Base-by-base conservation (phyloP, 2,329 filamentous ascomycete genomes). In the Penicillium sp. region DNA sequence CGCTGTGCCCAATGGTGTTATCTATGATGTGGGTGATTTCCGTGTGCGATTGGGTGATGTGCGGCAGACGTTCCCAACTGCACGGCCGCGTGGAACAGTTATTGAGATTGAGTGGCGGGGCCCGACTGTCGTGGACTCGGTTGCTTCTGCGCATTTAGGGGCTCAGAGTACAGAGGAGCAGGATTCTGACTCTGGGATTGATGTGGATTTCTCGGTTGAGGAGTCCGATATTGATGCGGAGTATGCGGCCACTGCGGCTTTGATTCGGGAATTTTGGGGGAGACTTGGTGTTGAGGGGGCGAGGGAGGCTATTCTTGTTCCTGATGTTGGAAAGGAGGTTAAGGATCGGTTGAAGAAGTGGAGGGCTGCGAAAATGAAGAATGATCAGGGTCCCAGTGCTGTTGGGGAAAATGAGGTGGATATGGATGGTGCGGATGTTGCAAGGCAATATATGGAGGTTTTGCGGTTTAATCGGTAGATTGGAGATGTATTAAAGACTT, bases 391-490 rank as follows among this genome's bases (percentile, higher is more conserved):
- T 46, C 44, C 35, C 29, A 43, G 47, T 19, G 53, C 27, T 37
- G 39, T 14, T 26, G 62, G 62, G 23, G 71, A 72, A 13, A 67
- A 69, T 48, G 72, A 73, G 47, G 63, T 67, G 16, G 69, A 75
- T 66, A 64, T 69, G n/a, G 62, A 72, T 55, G 75, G 74, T 1
- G 68, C 69, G 31, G 76, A 78, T 70, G 61, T 77, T 57, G 75
- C 75, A 23, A 75, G 75, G 59, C 76, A 78, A 62, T 78, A 76
- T 60, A 78, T 78, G 74, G 76, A 78, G 65, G 73, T 78, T 49
- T 70, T 78, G 57, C 69, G 75, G 35, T 77, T 78, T 49, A 77
- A 75, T 63, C 70, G 75, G 55, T 78, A 60, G 53, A 55, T 43
- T 35, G 16, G 6, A 10, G 14, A 3, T 31, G 19, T 21, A 39